Evolutionary conservation across 2,329 filamentous ascomycete species (phyloP).

Genomic region (Ophiostoma sp.): DNA sequence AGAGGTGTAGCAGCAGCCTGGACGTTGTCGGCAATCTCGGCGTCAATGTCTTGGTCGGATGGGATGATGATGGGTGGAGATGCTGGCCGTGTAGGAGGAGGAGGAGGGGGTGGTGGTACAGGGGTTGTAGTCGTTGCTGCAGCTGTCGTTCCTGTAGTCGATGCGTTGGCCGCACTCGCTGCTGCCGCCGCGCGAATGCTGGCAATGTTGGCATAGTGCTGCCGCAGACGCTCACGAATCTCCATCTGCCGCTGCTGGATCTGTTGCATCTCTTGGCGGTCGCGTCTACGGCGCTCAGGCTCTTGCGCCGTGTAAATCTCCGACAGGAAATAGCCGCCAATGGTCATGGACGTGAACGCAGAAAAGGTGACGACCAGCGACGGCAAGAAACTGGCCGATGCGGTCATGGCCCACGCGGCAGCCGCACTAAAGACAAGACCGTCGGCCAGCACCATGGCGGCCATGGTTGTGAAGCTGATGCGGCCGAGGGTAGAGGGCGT

Average conservation of each 20-base stretch:
- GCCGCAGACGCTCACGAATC: constrained; percentile 13
- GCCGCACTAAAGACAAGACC: constrained; percentile 59
- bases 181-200: not conserved
- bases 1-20: constrained; percentile 35
- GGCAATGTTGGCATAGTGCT: constrained; percentile 34
- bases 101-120: not conserved
- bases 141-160: constrained; percentile 31
- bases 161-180: not conserved
- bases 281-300: constrained; percentile 51
- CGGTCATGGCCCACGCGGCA: constrained; percentile 57
- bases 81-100: not conserved
- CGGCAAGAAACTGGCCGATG: constrained; percentile 57
- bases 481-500: constrained; percentile 68
- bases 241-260: constrained; percentile 35
- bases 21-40: constrained; percentile 53
- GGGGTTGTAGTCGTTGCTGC: not conserved
- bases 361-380: constrained; percentile 56
- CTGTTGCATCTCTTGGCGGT: constrained; percentile 38
- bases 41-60: constrained; percentile 63
- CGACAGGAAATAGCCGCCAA: constrained; percentile 58
- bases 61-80: constrained; percentile 57
- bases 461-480: constrained; percentile 64
- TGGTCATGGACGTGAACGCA: constrained; percentile 57
- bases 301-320: constrained; percentile 64
- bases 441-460: constrained; percentile 63